Evolutionary conservation across 2,329 filamentous ascomycete genomes (phyloP).

Genomic region (Aspergillus fumigatus): DNA sequence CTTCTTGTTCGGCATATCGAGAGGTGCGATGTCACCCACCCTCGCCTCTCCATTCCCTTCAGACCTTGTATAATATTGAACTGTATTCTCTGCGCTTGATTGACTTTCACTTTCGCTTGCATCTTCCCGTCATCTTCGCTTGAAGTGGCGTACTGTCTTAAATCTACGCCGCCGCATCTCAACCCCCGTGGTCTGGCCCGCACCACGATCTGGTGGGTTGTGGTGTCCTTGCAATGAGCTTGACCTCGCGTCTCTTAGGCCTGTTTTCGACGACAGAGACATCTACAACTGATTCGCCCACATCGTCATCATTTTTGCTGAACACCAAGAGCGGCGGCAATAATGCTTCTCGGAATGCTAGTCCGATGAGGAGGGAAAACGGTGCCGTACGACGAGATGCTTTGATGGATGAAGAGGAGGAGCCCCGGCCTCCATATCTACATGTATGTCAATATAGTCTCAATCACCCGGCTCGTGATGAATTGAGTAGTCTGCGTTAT

Average conservation of each 20-base stretch:
- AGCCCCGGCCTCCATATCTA: constrained; percentile 58
- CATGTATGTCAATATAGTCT: constrained; percentile 50
- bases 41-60: constrained; percentile 6
- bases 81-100: constrained; percentile 3
- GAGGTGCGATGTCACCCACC: constrained; percentile 15
- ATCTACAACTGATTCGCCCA: constrained; percentile 23
- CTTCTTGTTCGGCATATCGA: background rate
- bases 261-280: constrained; percentile 46
- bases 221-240: constrained; percentile 50
- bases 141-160: constrained; percentile 12
- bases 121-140: constrained; percentile 6
- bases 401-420: constrained; percentile 45
- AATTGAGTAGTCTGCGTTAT: background rate
- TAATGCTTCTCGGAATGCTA: constrained; percentile 14
- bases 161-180: constrained; percentile 21
- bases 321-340: constrained; percentile 17
- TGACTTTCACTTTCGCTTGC: constrained; percentile 4
- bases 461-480: background rate
- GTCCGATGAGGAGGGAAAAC: constrained; percentile 12
- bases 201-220: constrained; percentile 30
- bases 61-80: constrained; percentile 5
- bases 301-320: constrained; percentile 28
- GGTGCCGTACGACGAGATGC: constrained; percentile 34
- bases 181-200: constrained; percentile 24
- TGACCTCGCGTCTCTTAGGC: constrained; percentile 51